Evolutionary conservation across 305 asterid species (phyloP), one percentile per base, ranked within the genome.

Genomic region (Fraxinus latifolia): DNA sequence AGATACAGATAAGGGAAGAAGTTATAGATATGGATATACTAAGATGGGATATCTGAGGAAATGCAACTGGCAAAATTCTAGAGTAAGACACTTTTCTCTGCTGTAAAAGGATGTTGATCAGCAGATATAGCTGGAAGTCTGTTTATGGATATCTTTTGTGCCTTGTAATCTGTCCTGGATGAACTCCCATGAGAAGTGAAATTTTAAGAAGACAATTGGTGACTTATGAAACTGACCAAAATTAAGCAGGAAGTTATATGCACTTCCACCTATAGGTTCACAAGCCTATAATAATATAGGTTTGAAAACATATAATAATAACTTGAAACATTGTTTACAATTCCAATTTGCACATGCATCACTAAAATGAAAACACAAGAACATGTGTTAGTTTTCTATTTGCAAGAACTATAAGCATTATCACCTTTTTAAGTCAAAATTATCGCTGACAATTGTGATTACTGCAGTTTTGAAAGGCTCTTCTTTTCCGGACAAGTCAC

Each of bases 401-500:
- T 44, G 14, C 60, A 33, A 17, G 67, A 79, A 42, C 71, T 71
- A 70, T 78, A 83, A 25, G 55, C 31, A 62, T 15, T 55, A 19
- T 53, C 29, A 42, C 72, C 42, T 74, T 79, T 53, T 50, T 36
- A 39, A 60, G 33, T 34, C 33, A 36, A 68, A 68, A 29, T 62
- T 80, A n/a, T 67, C 37, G 70, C 47, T 39, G 62, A 58, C 74
- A 42, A 62, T 79, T 80, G 42, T 83, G 83, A 47, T 77, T 60
- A 25, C 70, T 93, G 90, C 97, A 96, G 97, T 96, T 82, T 86
- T 94, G 85, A 96, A 94, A 90, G 96, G 98, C 88, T 88, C 99
- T 80, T 94, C 93, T 79, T 84, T 93, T 77, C 97, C 97, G 0
- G 99, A 96, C 75, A 96, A 96, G 88, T 81, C 88, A 58, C 91